Evolutionary conservation across 768 basidiomycete species (phyloP), one percentile per base, ranked within the genome.

Genomic region (Boletus eberwhitei): DNA sequence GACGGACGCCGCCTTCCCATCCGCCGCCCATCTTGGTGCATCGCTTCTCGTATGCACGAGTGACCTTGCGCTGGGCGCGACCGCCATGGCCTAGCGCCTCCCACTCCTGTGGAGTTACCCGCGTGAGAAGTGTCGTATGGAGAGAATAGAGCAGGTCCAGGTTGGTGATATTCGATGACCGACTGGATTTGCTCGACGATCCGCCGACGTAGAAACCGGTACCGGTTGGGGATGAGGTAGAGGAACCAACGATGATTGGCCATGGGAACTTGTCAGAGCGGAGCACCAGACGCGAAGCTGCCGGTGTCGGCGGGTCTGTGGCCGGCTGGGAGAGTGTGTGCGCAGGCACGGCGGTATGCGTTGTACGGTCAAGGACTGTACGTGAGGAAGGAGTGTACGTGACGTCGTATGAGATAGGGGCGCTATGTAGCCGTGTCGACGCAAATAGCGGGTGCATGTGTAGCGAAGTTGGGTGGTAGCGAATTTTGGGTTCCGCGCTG

Each of bases 31-130:
- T 76, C 59, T 74, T 76, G 52, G 74, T 71, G 55, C 86, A 88
- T 32, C 87, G 73, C 57, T 77, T 76, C 65, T 87, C 81, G 60
- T 87, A 88, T 34, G 84, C 84, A 26, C 74, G 74, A 17, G 83
- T 76, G 17, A 84, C 78, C 57, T 79, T 80, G 46, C 83, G 77
- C 64, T 87, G 86, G 24, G 75, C 74, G 4, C 77, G 75, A 59
- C 79, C 81, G 13, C 79, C 78, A 46, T 77, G 71, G 0, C 83
- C 84, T 5, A 88, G 75, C 0, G 75, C 68, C 45, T 79, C 79
- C 86, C 87, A 88, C 60, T 88, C 86, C 50, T 80, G 77, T 4
- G 79, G 77, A 12, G 84, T 84, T 8, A 86, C 77, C n/a, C 80
- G 77, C 16, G 71, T 68, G 43, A 77, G 67, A 40, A 88, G 78